Conservation (phyloP, 2,329 filamentous ascomycete species). For the Diatrype stigma region DNA sequence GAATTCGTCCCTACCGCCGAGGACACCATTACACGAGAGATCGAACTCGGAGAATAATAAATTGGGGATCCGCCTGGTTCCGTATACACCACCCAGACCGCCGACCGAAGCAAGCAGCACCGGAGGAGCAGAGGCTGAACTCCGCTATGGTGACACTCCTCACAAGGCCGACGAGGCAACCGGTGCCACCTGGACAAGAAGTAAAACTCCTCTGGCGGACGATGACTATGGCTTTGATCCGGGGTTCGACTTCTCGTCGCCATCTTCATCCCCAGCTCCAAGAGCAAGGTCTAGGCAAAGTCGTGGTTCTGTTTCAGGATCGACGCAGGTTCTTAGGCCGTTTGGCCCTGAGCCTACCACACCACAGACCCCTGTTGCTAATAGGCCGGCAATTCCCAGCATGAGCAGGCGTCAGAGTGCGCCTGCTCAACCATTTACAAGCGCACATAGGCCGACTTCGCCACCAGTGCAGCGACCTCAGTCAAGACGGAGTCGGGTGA, state of each 20-base stretch:
- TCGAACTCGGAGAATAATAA: slow-evolving; percentile 38
- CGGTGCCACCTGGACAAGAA: slow-evolving; percentile 16
- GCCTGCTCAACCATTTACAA: slow-evolving; percentile 21
- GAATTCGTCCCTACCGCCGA: slow-evolving; percentile 21
- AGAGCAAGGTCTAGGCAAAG: slow-evolving; percentile 34
- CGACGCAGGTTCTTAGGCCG: slow-evolving; percentile 35
- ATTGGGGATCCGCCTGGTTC: slow-evolving; percentile 44
- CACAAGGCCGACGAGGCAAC: slow-evolving; percentile 12
- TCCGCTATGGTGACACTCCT: slow-evolving; percentile 12
- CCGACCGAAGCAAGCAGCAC: not conserved
- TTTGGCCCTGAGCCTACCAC: slow-evolving; percentile 26
- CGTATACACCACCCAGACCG: slow-evolving; percentile 42
- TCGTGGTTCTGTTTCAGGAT: slow-evolving; percentile 41
- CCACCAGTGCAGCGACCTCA: slow-evolving; percentile 24
- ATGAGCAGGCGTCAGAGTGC: slow-evolving; percentile 35
- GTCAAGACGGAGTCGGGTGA: slow-evolving; percentile 40
- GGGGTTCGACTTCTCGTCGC: slow-evolving; percentile 30
- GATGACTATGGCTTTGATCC: slow-evolving; percentile 23
- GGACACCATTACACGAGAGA: slow-evolving; percentile 34
- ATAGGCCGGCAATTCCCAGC: slow-evolving; percentile 34
- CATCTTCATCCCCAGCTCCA: slow-evolving; percentile 28
- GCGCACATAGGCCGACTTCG: slow-evolving; percentile 19
- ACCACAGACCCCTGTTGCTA: slow-evolving; percentile 33
- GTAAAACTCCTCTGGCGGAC: slow-evolving; percentile 17
- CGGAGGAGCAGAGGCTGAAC: not conserved